Evolutionary conservation across 352 stramenopile genomes (phyloP), one percentile per base, ranked within the genome.

Genomic region (Globisporangium spinosum): DNA sequence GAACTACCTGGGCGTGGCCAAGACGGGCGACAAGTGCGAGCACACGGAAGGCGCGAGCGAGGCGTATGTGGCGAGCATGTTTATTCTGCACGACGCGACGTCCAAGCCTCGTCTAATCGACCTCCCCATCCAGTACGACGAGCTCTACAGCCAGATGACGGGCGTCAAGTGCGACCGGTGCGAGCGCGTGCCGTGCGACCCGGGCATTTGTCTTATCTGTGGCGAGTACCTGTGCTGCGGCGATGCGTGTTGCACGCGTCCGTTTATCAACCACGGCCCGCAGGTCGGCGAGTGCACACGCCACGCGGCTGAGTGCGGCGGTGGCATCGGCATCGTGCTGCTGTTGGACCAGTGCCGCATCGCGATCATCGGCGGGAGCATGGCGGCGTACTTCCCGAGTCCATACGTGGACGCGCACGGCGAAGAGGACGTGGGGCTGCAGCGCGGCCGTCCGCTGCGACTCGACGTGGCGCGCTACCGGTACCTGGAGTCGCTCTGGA

Each of bases 21-120:
- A 90, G 62, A 76, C 75, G 54, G 83, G 87, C 20, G 87, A 93
- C 63, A 91, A 88, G 65, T 96, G 88, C 64, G 88, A 96, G 61
- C 88, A 96, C 69, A 90, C 87, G 15, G 88, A 96, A 70, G 83
- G 87, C 22, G 90, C 82, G 65, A 91, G 88, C 67, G 88, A 96
- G 62, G 84, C 82, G 17, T 96, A 95, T 66, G 82, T 94, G 25
- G 88, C 88, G 38, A 96, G 87, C 71, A 94, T 96, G 87, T 96
- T 96, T 58, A 93, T 96, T 58, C 59, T 96, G 23, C 86, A 88
- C 25, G 87, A 96, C 62, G 64, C 81, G 8, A 61, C 73, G n/a
- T 72, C 67, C 27, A 78, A 78, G 43, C 85, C 85, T 23, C 82
- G 79, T 2, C 73, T 96, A 23, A 86, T 96, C n/a, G 76, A 93